These are phyloP conservation scores for Sinapis alba DNA, from an alignment of 441 rosid genomes.

Conservation along the genomic window DNA sequence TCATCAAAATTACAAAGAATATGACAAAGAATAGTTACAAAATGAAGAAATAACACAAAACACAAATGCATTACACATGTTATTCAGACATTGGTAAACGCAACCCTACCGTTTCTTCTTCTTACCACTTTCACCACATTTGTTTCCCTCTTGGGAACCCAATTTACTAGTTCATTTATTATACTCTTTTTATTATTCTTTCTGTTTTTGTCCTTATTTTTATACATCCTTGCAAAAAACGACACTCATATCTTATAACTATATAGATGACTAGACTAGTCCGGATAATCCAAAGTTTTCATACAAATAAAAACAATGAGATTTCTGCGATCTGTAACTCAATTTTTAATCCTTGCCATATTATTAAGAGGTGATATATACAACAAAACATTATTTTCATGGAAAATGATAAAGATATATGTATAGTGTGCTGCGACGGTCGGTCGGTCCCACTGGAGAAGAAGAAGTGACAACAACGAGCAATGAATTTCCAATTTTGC, in stretches of 20 bases:
- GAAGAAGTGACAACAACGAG: conserved; percentile 35
- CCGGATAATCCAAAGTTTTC: conserved; percentile 4
- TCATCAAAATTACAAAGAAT: neutral
- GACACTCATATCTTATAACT: neutral
- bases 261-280: conserved; percentile 9
- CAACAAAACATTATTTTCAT: conserved; percentile 4
- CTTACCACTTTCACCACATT: conserved; percentile 19
- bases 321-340: conserved; percentile 27
- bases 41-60: neutral
- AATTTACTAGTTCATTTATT: conserved; percentile 17
- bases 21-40: neutral
- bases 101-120: neutral
- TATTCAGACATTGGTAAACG: neutral
- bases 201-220: conserved; percentile 28
- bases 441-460: conserved; percentile 29
- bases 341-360: neutral
- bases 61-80: conserved; percentile 27
- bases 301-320: neutral
- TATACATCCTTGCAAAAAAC: conserved; percentile 6
- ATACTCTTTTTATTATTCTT: conserved; percentile 25
- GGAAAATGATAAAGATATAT: conserved; percentile 22
- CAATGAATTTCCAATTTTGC: conserved; percentile 10
- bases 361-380: neutral
- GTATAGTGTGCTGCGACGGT: conserved; percentile 32
- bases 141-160: conserved; percentile 40